Evolutionary conservation across 2,329 filamentous ascomycete genomes (phyloP), one percentile per base, ranked within the genome.

Genomic region (Monilinia aucupariae): DNA sequence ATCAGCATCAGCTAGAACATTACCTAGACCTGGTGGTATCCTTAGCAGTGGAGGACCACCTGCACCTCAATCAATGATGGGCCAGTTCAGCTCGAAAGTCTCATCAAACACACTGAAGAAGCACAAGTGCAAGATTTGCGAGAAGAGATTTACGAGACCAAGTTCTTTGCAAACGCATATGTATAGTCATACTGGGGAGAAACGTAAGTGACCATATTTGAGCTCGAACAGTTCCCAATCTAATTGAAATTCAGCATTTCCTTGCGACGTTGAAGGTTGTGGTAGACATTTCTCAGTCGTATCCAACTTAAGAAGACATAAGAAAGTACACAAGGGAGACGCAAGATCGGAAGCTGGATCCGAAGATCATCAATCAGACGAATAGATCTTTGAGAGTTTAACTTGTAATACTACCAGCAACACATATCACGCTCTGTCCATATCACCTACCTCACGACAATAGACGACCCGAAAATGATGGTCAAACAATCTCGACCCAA

Each of bases 101-200:
- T 92, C 92, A 0, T 92, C 91, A 22, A 96, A 91, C 78, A 94
- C 93, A 12, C 92, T 97, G 75, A 97, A 97, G 86, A 97, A 97
- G 82, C 94, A 97, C 80, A 97, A 97, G 81, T 97, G 93, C 84
- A 97, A 96, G 79, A 90, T 97, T 65, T 97, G 93, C 80, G 93
- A 97, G 77, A 97, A 97, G 83, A 87, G 93, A 50, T 97, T 97
- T 76, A 97, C 93, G 2, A 85, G 93, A 61, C 93, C 93, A 1
- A 96, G 92, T 74, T 97, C 93, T 17, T 77, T 97, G 47, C 93
- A 97, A 75, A 97, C 93, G 39, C 93, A 97, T 75, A 97, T 97
- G 90, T 97, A 97, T 78, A 96, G 92, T 77, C 93, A 97, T 74
- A 97, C 93, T 62, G 93, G 93, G 74, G 93, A 97, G 77, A 97